Conservation (phyloP, 2,329 filamentous ascomycete species). For the Iodosphaeria phyllophila region DNA sequence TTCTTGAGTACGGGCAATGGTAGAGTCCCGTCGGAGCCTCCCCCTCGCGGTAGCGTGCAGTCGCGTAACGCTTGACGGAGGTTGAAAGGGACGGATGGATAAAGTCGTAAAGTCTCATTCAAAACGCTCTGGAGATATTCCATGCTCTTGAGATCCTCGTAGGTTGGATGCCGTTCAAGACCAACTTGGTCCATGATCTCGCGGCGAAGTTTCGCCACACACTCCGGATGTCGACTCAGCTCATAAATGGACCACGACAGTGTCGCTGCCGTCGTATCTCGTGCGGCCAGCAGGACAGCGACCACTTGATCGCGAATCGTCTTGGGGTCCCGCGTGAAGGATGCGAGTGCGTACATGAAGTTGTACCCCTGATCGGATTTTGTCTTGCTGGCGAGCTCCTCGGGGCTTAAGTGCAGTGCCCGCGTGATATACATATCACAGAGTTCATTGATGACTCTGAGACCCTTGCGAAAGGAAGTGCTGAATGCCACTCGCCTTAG, state of each 20-base stretch:
- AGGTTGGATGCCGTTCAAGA: conserved; percentile 42
- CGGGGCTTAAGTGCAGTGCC: conserved; percentile 46
- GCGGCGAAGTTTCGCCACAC: conserved; percentile 46
- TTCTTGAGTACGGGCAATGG: conserved; percentile 50
- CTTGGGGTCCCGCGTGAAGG: conserved; percentile 53
- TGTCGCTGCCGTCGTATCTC: conserved; percentile 72
- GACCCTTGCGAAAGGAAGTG: conserved; percentile 38
- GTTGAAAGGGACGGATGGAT: conserved; percentile 67
- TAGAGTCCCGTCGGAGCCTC: conserved; percentile 39
- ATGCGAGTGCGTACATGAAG: conserved; percentile 71
- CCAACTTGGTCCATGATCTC: conserved; percentile 58
- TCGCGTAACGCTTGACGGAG: conserved; percentile 52
- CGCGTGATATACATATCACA: conserved; percentile 62
- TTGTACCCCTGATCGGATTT: conserved; percentile 59
- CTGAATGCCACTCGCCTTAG: conserved; percentile 45
- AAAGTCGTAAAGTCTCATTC: conserved; percentile 61
- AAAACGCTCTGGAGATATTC: conserved; percentile 58
- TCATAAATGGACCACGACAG: conserved; percentile 75
- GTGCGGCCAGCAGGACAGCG: conserved; percentile 64
- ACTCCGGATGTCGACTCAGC: conserved; percentile 49
- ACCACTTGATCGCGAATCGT: conserved; percentile 74
- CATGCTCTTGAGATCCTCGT: conserved; percentile 73
- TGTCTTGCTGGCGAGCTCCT: conserved; percentile 54
- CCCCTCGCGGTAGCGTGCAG: conserved; percentile 56
- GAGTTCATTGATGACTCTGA: conserved; percentile 57